phyloP scores from a whole-genome alignment of 495 filamentous ascomycete genomes.

The Jackrogersella multiformis region DNA sequence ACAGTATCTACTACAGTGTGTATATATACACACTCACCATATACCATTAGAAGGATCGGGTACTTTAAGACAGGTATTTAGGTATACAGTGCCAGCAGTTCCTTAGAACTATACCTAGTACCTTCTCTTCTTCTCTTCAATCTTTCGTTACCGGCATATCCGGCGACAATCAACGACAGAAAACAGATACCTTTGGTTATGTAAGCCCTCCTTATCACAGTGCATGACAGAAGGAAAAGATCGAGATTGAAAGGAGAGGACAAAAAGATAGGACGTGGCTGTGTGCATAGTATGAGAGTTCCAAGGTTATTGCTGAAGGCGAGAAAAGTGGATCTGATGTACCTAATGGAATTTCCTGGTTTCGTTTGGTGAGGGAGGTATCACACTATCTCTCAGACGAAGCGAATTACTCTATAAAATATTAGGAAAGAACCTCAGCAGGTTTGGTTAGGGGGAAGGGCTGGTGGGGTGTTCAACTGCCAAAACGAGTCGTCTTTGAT shows the following conservation, averaged over 20 bases:
- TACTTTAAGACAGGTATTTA: neutral
- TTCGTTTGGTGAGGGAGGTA: constrained; percentile 20
- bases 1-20: neutral
- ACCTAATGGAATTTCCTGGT: constrained; percentile 21
- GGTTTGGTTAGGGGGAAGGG: neutral
- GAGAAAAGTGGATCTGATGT: constrained; percentile 24
- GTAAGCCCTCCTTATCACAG: constrained; percentile 13
- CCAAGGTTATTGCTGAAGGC: constrained; percentile 18
- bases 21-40: neutral
- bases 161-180: neutral
- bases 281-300: too few species aligned
- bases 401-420: neutral
- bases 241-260: constrained; percentile 25
- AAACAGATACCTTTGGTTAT: neutral
- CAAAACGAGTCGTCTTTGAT: constrained; percentile 37
- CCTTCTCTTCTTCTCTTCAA: neutral
- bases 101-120: neutral
- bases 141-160: constrained; percentile 15
- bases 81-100: neutral
- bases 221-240: constrained; percentile 26
- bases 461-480: constrained; percentile 29
- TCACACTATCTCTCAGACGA: constrained; percentile 5
- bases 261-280: constrained; percentile 33
- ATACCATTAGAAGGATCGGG: too few species aligned
- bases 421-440: constrained; percentile 20